phyloP scores from a whole-genome alignment of 352 stramenopile genomes.

The Pythium inflatum region DNA sequence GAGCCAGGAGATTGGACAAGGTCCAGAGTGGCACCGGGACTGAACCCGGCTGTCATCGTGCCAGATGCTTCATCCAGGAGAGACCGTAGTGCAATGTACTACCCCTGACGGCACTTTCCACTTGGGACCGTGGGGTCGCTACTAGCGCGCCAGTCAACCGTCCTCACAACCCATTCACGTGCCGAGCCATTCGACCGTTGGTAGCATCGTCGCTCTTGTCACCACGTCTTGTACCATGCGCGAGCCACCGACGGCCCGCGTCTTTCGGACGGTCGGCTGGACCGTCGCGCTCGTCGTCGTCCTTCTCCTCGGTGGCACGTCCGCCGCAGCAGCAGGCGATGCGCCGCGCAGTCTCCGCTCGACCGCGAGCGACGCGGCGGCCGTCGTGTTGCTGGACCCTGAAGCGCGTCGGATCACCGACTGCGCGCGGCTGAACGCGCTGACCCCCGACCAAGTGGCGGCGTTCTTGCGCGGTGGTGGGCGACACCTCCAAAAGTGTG shows the following conservation, averaged over 20 bases:
- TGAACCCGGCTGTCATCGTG: neutral
- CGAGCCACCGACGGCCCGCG: neutral
- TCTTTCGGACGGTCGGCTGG: neutral
- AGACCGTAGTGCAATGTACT: too few species aligned
- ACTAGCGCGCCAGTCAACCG: neutral
- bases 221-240: neutral
- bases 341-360: neutral
- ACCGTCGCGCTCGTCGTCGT: neutral
- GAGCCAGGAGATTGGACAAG: neutral
- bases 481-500: neutral
- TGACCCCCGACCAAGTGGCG: neutral
- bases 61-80: neutral
- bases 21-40: neutral
- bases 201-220: neutral
- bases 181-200: neutral
- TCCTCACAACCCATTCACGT: neutral
- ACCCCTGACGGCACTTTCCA: too few species aligned
- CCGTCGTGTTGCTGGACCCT: neutral
- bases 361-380: neutral
- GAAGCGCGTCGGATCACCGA: neutral
- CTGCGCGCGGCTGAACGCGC: neutral
- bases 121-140: too few species aligned
- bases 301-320: neutral
- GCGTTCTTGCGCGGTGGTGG: neutral
- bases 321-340: neutral